These are phyloP conservation scores for Mucor mucedo DNA, from an alignment of 371 early-diverging fungal species.

Conservation along the genomic window DNA sequence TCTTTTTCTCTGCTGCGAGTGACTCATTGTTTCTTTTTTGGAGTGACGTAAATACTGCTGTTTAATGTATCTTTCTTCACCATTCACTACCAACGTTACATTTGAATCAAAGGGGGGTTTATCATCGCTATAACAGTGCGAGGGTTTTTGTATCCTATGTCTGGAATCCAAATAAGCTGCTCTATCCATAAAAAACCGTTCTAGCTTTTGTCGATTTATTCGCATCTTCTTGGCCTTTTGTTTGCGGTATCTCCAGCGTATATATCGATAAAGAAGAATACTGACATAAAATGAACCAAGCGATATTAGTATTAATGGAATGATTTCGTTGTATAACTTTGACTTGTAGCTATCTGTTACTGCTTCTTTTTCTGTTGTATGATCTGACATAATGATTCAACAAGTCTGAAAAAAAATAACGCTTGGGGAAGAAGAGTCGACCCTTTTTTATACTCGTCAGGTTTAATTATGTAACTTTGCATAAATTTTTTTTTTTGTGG, in stretches of 20 bases:
- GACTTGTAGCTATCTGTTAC: background rate
- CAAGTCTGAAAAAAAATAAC: background rate
- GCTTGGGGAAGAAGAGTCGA: background rate
- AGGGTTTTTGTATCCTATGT: background rate
- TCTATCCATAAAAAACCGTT: slow-evolving; percentile 6
- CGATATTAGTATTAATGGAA: background rate
- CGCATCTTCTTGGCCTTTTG: slow-evolving; percentile 3
- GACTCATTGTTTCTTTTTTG: background rate
- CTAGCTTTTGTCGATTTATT: slow-evolving; percentile 1
- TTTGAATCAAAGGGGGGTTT: slow-evolving; percentile 10
- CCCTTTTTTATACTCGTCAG: background rate
- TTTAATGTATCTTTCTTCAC: background rate
- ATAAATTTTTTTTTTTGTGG: slow-evolving; percentile 9
- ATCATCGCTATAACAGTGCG: background rate
- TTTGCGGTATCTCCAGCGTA: slow-evolving; percentile 6
- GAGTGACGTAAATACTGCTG: background rate
- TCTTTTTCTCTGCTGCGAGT: slow-evolving; percentile 10
- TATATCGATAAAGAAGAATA: slow-evolving; percentile 7
- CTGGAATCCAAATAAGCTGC: background rate
- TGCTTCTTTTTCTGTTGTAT: too few species aligned
- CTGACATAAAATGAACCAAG: slow-evolving; percentile 6
- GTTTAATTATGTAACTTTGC: slow-evolving; percentile 10
- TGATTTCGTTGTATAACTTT: background rate
- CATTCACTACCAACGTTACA: slow-evolving; percentile 5
- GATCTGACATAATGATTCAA: background rate